phyloP scores from a whole-genome alignment of 2,329 filamentous ascomycete species.

The Paracoccidioides lutzii region DNA sequence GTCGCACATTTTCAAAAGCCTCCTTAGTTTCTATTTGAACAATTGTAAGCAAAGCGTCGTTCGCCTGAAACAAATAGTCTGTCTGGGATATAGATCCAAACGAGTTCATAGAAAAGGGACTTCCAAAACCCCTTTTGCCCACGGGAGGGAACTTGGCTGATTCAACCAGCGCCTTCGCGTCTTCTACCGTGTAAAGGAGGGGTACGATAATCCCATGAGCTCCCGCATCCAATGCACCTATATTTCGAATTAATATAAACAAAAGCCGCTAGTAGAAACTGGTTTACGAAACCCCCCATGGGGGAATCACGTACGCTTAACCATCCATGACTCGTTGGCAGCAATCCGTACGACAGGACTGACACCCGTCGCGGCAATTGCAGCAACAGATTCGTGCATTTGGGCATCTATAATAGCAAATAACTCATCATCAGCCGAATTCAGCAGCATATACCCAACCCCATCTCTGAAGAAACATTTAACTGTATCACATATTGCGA shows the following conservation, averaged over 20 bases:
- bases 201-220: slow-evolving; percentile 48
- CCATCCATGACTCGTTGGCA: slow-evolving; percentile 49
- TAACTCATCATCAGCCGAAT: neutral
- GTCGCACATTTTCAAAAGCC: slow-evolving; percentile 26
- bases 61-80: slow-evolving; percentile 44
- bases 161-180: slow-evolving; percentile 39
- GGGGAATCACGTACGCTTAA: slow-evolving; percentile 36
- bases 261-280: neutral
- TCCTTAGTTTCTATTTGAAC: slow-evolving; percentile 33
- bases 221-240: slow-evolving; percentile 44
- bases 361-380: slow-evolving; percentile 30
- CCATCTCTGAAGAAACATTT: no score
- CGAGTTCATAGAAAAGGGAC: slow-evolving; percentile 39
- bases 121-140: slow-evolving; percentile 44
- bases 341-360: slow-evolving; percentile 38
- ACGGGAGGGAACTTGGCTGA: slow-evolving; percentile 44
- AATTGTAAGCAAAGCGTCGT: slow-evolving; percentile 40
- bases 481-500: neutral
- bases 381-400: slow-evolving; percentile 45
- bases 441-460: no score
- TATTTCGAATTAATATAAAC: neutral
- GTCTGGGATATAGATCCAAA: slow-evolving; percentile 25
- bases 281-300: neutral
- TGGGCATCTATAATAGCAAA: slow-evolving; percentile 26
- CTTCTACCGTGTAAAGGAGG: slow-evolving; percentile 40